Evolutionary conservation across 345 rosid species (phyloP).

Genomic region (Eucalyptus microcorys): DNA sequence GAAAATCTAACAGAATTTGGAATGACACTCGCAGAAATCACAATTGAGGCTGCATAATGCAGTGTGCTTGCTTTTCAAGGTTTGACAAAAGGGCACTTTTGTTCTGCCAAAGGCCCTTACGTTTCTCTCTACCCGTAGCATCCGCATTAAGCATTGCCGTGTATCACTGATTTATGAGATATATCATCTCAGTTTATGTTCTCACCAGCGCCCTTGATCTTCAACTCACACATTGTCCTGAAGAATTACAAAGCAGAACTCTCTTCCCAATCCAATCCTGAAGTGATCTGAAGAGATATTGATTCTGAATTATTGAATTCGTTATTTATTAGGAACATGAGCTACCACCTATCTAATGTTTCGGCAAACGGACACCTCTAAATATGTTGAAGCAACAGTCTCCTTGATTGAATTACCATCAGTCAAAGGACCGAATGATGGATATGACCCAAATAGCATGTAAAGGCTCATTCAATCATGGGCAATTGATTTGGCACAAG

Average conservation of each 20-base stretch:
- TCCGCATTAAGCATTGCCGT: not conserved
- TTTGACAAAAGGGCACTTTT: not conserved
- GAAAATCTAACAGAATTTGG: not conserved
- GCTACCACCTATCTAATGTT: not conserved
- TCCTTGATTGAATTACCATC: not conserved
- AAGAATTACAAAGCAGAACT: not conserved
- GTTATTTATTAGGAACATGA: not conserved
- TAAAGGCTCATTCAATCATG: not conserved
- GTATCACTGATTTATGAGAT: not conserved
- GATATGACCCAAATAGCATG: not conserved
- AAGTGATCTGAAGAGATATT: not conserved
- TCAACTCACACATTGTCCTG: not conserved
- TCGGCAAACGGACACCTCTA: not conserved
- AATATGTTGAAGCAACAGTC: not conserved
- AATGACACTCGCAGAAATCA: not conserved
- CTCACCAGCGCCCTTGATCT: not conserved
- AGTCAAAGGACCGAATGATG: not conserved
- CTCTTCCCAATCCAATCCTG: not conserved
- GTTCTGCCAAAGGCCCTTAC: not conserved
- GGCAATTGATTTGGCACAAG: not conserved
- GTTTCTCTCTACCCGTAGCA: not conserved
- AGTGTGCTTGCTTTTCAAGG: not conserved
- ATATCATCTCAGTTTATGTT: not conserved
- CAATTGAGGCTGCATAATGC: not conserved
- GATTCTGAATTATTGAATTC: not conserved